phyloP scores from a whole-genome alignment of 2,329 filamentous ascomycete genomes.

The Fonsecaea monophora region DNA sequence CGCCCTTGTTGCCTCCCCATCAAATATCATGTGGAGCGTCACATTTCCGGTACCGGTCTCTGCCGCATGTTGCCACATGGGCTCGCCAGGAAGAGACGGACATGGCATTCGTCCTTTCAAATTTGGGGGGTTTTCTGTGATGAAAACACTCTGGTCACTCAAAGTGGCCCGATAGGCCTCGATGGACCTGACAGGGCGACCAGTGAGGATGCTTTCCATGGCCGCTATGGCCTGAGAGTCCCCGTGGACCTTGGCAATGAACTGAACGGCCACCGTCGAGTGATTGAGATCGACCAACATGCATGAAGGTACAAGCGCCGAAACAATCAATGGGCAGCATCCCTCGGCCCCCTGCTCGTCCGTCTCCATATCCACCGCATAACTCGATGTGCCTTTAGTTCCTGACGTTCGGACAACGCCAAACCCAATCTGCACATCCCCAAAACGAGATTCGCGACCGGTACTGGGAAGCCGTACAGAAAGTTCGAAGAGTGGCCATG shows the following conservation, averaged over 20 bases:
- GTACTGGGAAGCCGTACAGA: not conserved
- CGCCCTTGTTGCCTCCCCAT: not conserved
- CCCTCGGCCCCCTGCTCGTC: not conserved
- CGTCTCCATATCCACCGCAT: not conserved
- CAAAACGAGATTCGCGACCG: not conserved
- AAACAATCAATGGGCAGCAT: not conserved
- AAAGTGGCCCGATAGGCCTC: not conserved
- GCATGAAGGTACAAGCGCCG: not conserved
- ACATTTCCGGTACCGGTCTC: not conserved
- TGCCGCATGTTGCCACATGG: not conserved
- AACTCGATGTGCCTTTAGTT: not conserved
- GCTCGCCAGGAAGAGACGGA: not conserved
- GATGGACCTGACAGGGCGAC: not conserved
- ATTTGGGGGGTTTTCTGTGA: not conserved
- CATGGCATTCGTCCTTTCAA: not conserved
- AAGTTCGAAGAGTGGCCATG: not conserved
- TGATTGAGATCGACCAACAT: not conserved
- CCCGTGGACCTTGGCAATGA: not conserved
- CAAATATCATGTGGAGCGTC: not conserved
- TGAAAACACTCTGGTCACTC: not conserved
- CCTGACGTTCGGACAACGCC: not conserved
- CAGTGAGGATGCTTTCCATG: not conserved
- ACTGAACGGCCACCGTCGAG: not conserved
- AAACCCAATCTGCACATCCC: not conserved
- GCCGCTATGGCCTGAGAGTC: not conserved